Evolutionary conservation across 345 rosid genomes (phyloP).

Genomic region (Salix brachista): DNA sequence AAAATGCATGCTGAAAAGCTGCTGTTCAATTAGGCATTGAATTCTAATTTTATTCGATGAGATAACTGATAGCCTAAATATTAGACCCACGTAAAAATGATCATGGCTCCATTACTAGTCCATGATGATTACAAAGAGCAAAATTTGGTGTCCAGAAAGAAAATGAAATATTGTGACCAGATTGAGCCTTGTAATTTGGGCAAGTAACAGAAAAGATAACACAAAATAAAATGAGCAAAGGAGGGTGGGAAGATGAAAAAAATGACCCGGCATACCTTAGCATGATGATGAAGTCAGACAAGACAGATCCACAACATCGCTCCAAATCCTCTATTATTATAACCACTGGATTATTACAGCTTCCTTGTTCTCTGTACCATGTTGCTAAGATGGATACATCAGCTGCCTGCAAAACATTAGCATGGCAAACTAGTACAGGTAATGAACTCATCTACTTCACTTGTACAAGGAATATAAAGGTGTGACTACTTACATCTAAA

Average conservation of each 20-base stretch:
- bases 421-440: conserved; percentile 14
- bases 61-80: background rate
- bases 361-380: conserved; percentile 66
- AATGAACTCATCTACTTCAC: conserved; percentile 3
- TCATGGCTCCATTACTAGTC: background rate
- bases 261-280: conserved; percentile 46
- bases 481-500: conserved; percentile 58
- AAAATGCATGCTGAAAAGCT: background rate
- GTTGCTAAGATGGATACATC: conserved; percentile 76
- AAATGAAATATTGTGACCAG: background rate
- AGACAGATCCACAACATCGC: conserved; percentile 68
- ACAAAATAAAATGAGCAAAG: background rate
- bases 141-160: background rate
- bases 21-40: background rate
- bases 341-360: conserved; percentile 46
- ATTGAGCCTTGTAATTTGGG: background rate
- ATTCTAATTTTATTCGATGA: background rate
- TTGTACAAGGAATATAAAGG: conserved; percentile 1
- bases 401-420: conserved; percentile 50
- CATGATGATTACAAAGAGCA: background rate
- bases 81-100: background rate
- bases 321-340: conserved; percentile 75
- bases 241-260: background rate
- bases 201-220: background rate
- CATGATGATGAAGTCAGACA: conserved; percentile 73